Evolutionary conservation across 2,329 filamentous ascomycete species (phyloP).

Genomic region (Neobulgaria alba): DNA sequence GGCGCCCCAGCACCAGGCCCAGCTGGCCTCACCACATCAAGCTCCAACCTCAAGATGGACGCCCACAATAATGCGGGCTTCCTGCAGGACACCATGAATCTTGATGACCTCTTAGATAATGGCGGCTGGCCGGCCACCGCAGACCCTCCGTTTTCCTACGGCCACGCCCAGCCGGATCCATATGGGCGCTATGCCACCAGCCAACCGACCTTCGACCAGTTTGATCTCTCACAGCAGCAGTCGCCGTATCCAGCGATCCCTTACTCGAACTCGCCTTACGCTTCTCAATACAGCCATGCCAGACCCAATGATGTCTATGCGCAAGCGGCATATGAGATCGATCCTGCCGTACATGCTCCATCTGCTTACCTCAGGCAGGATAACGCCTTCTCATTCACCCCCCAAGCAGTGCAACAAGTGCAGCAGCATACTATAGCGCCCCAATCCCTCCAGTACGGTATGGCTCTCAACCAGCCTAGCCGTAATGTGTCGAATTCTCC

Average conservation of each 20-base stretch:
- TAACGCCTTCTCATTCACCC: slow-evolving; percentile 21
- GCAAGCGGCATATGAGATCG: slow-evolving; percentile 17
- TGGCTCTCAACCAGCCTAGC: slow-evolving; percentile 16
- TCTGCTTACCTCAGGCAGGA: slow-evolving; percentile 17
- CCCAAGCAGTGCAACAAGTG: slow-evolving; percentile 8
- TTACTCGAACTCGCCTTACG: slow-evolving; percentile 24
- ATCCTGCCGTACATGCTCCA: slow-evolving; percentile 21
- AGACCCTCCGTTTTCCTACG: slow-evolving; percentile 16
- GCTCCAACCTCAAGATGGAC: slow-evolving; percentile 20
- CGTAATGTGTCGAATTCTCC: slow-evolving; percentile 10
- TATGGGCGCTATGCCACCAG: slow-evolving; percentile 17
- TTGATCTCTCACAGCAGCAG: slow-evolving; percentile 20
- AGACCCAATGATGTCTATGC: slow-evolving; percentile 21
- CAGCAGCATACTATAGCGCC: slow-evolving; percentile 23
- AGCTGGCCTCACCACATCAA: too few species aligned
- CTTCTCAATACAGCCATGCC: slow-evolving; percentile 21
- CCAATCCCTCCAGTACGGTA: slow-evolving; percentile 24
- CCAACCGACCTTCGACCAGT: slow-evolving; percentile 20
- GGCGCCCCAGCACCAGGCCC: too few species aligned
- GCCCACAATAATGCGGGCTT: slow-evolving; percentile 21
- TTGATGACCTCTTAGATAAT: slow-evolving; percentile 24
- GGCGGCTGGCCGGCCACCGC: slow-evolving; percentile 16
- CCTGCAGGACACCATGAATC: slow-evolving; percentile 20
- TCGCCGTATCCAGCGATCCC: slow-evolving; percentile 16
- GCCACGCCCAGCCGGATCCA: slow-evolving; percentile 12